Base-by-base conservation (phyloP, 768 basidiomycete species). In the Dendrothele bispora region DNA sequence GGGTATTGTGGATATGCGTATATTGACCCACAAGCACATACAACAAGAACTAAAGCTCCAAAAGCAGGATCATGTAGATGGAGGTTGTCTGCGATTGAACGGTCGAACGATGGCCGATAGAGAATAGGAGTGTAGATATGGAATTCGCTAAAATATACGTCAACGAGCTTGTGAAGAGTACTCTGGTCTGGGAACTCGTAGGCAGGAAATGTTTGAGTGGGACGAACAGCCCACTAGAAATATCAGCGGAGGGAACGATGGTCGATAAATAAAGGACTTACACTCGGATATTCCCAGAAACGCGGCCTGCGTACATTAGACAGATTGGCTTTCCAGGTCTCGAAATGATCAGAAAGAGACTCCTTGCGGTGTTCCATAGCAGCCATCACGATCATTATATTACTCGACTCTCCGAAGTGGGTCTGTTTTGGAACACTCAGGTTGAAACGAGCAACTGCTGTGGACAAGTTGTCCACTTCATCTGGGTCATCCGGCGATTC, bases 11-110 rank as follows among this genome's bases (percentile, higher is more conserved):
- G n/a, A n/a, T 79, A 65, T 18, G 65, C 62, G 27, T 49, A 72
- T 28, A 78, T 68, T 0, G 78, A 60, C 2, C 73, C 82, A 40
- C 73, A 58, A 1, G 84, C 81, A 56, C 79, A 81, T 0, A 83
- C 67, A 10, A 77, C 61, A 5, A 84, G 63, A 35, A 83, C 76
- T 1, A 73, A 64, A 1, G 65, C 56, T 1, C 66, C 69, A 52
- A 85, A 82, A 0, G 64, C 51, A 0, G 59, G 15, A 37, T 78
- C 68, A 3, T 56, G 61, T 7, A 67, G 48, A 56, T 81, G 74
- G 2, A 72, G 55, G 1, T 70, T 67, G 4, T 69, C 59, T 2
- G 52, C 53, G 27, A 77, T 55, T 32, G 70, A 64, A 10, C 61
- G 60, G 25, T 75, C 66, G 49, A 86, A 84, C 12, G 69, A 68